A percentile compares a stretch with the other conserved stretches of the same genome.
Conservation (phyloP, 129 eudicot species). For the Helichrysum umbraculigerum region DNA sequence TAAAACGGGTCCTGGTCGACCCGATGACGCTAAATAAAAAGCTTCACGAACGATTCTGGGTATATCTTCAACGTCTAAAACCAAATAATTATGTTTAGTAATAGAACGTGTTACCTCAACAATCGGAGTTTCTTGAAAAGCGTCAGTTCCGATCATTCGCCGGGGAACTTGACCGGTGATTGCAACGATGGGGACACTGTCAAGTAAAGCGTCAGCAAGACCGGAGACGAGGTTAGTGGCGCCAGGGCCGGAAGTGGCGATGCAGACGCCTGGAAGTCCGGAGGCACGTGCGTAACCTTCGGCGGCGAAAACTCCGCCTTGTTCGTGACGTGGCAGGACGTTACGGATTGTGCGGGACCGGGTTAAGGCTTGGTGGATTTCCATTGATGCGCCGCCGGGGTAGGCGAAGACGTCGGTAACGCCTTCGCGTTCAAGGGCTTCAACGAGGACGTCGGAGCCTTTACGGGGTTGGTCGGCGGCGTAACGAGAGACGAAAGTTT, state of each 20-base stretch:
- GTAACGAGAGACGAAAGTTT: conserved; percentile 38
- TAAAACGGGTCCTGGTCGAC: conserved; percentile 74
- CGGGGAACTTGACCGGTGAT: conserved; percentile 94
- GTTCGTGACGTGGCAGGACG: conserved; percentile 84
- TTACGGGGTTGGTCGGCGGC: conserved; percentile 58
- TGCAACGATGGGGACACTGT: conserved; percentile 70
- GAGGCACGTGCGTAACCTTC: conserved; percentile 93
- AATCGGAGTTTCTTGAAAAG: conserved; percentile 69
- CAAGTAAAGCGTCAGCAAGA: conserved; percentile 76
- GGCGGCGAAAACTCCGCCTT: conserved; percentile 89
- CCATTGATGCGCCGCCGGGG: conserved; percentile 82
- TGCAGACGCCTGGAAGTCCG: conserved; percentile 74
- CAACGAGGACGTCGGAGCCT: conserved; percentile 65
- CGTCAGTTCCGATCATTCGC: conserved; percentile 84
- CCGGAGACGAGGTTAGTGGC: conserved; percentile 86
- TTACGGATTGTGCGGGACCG: conserved; percentile 60
- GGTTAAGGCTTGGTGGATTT: conserved; percentile 70
- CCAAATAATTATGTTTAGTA: conserved; percentile 64
- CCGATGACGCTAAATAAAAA: conserved; percentile 61
- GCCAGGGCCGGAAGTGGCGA: conserved; percentile 89
- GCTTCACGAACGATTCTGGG: conserved; percentile 72
- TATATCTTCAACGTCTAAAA: conserved; percentile 61
- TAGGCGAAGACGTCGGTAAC: conserved; percentile 68
- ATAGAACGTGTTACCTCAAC: conserved; percentile 69
- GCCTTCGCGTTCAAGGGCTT: conserved; percentile 69